Conservation (phyloP, 345 rosid species). For the Kandelia obovata region DNA sequence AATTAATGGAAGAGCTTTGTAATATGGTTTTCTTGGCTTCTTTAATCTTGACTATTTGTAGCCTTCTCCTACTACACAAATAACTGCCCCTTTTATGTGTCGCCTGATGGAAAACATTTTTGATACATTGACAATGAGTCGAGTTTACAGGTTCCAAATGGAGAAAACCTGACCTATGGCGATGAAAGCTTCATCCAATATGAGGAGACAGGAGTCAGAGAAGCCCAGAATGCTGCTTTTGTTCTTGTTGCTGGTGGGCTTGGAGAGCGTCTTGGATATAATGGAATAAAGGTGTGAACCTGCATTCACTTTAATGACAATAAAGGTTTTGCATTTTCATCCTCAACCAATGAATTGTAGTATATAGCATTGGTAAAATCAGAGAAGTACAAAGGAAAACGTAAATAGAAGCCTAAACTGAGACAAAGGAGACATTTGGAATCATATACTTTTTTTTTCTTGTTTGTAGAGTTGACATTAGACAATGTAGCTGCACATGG, state of each 20-base stretch:
- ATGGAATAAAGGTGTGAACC: conserved; percentile 79
- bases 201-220: conserved; percentile 72
- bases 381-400: too few relatives aligned
- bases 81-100: not conserved
- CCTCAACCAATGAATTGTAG: too few relatives aligned
- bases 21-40: too few relatives aligned
- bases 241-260: conserved; percentile 99
- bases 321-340: too few relatives aligned
- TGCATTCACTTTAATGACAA: too few relatives aligned
- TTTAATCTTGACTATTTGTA: not conserved
- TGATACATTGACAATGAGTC: not conserved
- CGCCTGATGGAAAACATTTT: too few relatives aligned
- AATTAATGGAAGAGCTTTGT: not conserved
- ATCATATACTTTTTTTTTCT: too few relatives aligned
- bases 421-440: too few relatives aligned
- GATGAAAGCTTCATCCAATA: conserved; percentile 60
- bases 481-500: not conserved
- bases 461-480: too few relatives aligned
- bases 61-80: not conserved
- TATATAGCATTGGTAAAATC: too few relatives aligned
- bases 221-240: conserved; percentile 82
- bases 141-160: conserved; percentile 70
- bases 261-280: conserved; percentile 98
- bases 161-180: conserved; percentile 67
- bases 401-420: too few relatives aligned